A percentile compares a stretch with the other conserved stretches of the same genome.
phyloP scores from a whole-genome alignment of 2,329 filamentous ascomycete species.

The Whalleya microplaca region DNA sequence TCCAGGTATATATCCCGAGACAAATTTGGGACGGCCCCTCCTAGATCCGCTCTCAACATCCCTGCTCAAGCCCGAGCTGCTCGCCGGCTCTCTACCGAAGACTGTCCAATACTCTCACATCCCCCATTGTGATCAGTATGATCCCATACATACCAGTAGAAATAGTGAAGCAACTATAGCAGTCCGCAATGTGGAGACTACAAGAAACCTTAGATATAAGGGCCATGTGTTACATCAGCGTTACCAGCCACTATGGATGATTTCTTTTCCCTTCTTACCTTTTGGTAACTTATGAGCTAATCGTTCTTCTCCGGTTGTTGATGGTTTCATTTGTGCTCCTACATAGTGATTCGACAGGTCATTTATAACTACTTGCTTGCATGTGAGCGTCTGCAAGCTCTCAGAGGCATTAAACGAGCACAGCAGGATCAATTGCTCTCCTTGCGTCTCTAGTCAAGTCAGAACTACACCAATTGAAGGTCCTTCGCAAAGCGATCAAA shows the following conservation, averaged over 20 bases:
- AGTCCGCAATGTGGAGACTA: conserved; percentile 2
- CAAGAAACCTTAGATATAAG: neutral
- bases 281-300: neutral
- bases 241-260: neutral
- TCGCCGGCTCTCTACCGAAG: conserved; percentile 4
- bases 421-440: no score
- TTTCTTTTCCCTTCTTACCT: neutral
- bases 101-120: conserved; percentile 11
- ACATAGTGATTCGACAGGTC: neutral
- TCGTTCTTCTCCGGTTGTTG: neutral
- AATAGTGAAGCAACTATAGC: conserved; percentile 2
- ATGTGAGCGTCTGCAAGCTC: no score
- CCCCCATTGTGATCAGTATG: conserved; percentile 4
- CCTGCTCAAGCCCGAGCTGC: conserved; percentile 5
- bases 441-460: no score
- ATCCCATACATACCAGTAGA: conserved; percentile 9
- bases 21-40: neutral
- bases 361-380: neutral
- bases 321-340: neutral
- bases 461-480: neutral
- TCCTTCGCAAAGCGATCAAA: neutral
- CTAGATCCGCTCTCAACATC: conserved; percentile 1
- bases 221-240: neutral
- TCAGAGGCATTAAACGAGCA: no score
- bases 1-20: conserved; percentile 3